Conservation (phyloP, 306 rosid genomes). For the Citrullus mucosospermus region DNA sequence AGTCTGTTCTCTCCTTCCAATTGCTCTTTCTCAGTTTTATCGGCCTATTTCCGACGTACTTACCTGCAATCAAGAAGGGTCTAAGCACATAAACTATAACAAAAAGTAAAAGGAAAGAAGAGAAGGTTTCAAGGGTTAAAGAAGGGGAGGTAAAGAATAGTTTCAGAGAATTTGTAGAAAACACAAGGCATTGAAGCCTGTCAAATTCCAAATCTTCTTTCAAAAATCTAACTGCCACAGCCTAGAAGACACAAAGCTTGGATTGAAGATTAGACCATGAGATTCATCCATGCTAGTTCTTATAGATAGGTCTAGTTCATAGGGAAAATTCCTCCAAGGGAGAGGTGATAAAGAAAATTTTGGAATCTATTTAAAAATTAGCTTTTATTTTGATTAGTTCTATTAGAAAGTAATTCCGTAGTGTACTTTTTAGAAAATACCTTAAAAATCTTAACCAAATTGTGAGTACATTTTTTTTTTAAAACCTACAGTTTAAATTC, state of each 20-base stretch:
- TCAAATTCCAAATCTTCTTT: neutral
- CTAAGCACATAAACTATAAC: neutral
- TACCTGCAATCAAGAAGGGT: conserved; percentile 38
- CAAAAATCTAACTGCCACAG: neutral
- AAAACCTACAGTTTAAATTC: neutral
- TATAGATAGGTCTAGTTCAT: neutral
- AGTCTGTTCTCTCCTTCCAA: conserved; percentile 90
- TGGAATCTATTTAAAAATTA: neutral
- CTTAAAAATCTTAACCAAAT: neutral
- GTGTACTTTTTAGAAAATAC: neutral
- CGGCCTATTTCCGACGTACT: conserved; percentile 91
- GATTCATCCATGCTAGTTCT: neutral
- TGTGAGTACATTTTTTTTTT: neutral
- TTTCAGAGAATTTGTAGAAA: neutral
- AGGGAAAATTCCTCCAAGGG: neutral
- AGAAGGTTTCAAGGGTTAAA: neutral
- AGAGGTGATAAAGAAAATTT: neutral
- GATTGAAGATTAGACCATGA: neutral
- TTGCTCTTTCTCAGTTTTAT: conserved; percentile 91
- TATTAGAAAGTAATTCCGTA: neutral
- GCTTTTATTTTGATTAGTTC: neutral
- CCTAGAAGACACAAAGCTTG: neutral
- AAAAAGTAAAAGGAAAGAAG: neutral
- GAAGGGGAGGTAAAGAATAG: neutral
- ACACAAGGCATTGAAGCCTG: neutral